Percentiles rank a stretch among this genome's conserved stretches.
Conservation (phyloP, 768 basidiomycete species). For the Rhizopogon sp. region DNA sequence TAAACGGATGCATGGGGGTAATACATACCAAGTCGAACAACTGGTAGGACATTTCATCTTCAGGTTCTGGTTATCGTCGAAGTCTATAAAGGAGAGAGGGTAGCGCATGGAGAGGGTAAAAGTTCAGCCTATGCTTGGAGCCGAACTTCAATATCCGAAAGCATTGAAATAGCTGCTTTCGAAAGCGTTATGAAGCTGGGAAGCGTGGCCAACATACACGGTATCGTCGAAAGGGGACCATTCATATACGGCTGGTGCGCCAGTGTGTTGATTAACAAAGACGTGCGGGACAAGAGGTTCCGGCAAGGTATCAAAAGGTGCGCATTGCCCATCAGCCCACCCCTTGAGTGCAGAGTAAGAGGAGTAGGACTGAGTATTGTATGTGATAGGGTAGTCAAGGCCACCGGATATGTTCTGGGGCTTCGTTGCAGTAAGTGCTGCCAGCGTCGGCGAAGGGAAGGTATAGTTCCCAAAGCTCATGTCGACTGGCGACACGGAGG, state of each 20-base stretch:
- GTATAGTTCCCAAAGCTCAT: slow-evolving; percentile 16
- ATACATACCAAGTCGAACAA: neutral
- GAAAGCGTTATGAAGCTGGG: neutral
- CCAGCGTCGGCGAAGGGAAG: slow-evolving; percentile 12
- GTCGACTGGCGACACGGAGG: slow-evolving; percentile 21
- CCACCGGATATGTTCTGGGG: slow-evolving; percentile 1
- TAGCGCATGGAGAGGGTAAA: neutral
- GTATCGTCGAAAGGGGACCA: slow-evolving; percentile 21
- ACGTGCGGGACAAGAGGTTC: slow-evolving; percentile 18
- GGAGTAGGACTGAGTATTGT: slow-evolving; percentile 6
- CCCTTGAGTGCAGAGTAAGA: slow-evolving; percentile 21
- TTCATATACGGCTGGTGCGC: slow-evolving; percentile 11
- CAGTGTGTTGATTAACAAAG: slow-evolving; percentile 24
- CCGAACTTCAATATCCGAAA: neutral
- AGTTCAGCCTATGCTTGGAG: neutral
- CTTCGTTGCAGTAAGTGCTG: slow-evolving; percentile 10
- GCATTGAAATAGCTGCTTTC: neutral
- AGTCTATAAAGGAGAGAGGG: neutral
- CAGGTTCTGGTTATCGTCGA: neutral
- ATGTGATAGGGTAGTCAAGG: slow-evolving; percentile 1
- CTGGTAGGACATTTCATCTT: neutral
- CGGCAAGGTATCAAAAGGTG: neutral
- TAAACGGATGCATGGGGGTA: neutral
- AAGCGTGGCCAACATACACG: neutral
- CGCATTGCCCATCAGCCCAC: slow-evolving; percentile 18